Conservation (phyloP, 371 early-diverging fungal species). For the Quaeritorhiza haematococci region DNA sequence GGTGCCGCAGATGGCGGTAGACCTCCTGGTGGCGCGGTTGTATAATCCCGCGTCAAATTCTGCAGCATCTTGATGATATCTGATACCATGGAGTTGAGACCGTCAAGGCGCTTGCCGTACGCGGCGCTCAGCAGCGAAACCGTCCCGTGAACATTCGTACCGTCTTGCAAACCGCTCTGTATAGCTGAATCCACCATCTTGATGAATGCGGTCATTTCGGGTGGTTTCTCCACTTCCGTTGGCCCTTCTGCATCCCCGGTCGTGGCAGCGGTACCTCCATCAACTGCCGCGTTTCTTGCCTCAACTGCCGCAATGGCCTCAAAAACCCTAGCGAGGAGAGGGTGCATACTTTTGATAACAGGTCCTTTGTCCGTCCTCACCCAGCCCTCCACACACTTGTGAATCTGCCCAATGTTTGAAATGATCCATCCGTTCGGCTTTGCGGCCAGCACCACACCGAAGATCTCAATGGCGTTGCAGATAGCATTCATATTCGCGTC, state of each 20-base stretch:
- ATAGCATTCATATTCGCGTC: slow-evolving; percentile 40
- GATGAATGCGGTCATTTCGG: slow-evolving; percentile 32
- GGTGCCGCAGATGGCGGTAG: neutral
- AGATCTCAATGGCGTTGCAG: slow-evolving; percentile 67
- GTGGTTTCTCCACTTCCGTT: neutral
- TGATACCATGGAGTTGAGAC: slow-evolving; percentile 57
- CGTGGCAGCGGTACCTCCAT: neutral
- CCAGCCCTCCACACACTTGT: slow-evolving; percentile 64
- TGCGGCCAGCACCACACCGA: slow-evolving; percentile 51
- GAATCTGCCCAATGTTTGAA: slow-evolving; percentile 58
- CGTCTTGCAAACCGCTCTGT: slow-evolving; percentile 59
- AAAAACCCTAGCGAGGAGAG: slow-evolving; percentile 61
- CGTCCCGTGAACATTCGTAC: slow-evolving; percentile 64
- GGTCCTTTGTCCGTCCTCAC: slow-evolving; percentile 59
- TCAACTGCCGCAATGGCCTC: slow-evolving; percentile 19
- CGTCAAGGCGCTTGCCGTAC: slow-evolving; percentile 60
- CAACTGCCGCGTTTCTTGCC: neutral
- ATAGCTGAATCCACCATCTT: slow-evolving; percentile 59
- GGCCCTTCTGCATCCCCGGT: neutral
- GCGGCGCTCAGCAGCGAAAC: slow-evolving; percentile 71
- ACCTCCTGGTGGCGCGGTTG: neutral
- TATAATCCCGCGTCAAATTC: slow-evolving; percentile 62
- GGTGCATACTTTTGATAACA: slow-evolving; percentile 59
- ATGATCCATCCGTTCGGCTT: slow-evolving; percentile 57
- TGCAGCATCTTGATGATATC: slow-evolving; percentile 77